Evolutionary conservation across 2,329 filamentous ascomycete genomes (phyloP).

Genomic region (Botrytis sinoallii): DNA sequence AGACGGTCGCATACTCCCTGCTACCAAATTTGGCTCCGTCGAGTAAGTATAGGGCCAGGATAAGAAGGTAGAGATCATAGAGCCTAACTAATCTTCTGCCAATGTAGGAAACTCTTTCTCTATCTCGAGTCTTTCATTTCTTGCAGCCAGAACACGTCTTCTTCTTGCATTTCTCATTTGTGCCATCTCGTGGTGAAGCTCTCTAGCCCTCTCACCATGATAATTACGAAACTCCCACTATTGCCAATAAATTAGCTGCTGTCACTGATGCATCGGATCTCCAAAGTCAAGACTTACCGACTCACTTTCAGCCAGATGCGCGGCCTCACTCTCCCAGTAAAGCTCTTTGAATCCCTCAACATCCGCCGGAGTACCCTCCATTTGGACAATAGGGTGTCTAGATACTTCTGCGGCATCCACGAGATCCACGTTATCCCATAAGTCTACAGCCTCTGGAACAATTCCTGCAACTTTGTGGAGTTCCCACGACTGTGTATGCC

Average conservation of each 20-base stretch:
- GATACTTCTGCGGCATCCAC: not conserved
- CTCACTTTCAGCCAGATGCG: not conserved
- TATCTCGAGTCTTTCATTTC: not conserved
- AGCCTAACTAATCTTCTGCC: not conserved
- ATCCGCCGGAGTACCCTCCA: not conserved
- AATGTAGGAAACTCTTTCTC: not conserved
- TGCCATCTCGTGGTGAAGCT: slow-evolving; percentile 1
- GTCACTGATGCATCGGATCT: not conserved
- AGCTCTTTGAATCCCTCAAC: not conserved
- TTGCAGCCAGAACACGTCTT: not conserved
- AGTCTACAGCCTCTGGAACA: slow-evolving; percentile 18
- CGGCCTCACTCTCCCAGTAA: slow-evolving; percentile 2
- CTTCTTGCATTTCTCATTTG: slow-evolving; percentile 14
- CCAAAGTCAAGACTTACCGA: not conserved
- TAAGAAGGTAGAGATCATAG: not conserved
- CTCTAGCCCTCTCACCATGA: not conserved
- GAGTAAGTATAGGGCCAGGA: not conserved
- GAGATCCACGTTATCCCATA: slow-evolving; percentile 23
- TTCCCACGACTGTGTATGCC: not conserved
- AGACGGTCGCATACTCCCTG: not conserved
- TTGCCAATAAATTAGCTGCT: not conserved
- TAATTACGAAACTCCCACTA: not conserved
- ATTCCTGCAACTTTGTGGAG: slow-evolving; percentile 19
- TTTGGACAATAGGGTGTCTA: not conserved
- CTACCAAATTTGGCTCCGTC: not conserved